These are phyloP conservation scores for Blastobotrys buckinghamii DNA, from an alignment of 1,139 yeast genomes.

Conservation along the genomic window DNA sequence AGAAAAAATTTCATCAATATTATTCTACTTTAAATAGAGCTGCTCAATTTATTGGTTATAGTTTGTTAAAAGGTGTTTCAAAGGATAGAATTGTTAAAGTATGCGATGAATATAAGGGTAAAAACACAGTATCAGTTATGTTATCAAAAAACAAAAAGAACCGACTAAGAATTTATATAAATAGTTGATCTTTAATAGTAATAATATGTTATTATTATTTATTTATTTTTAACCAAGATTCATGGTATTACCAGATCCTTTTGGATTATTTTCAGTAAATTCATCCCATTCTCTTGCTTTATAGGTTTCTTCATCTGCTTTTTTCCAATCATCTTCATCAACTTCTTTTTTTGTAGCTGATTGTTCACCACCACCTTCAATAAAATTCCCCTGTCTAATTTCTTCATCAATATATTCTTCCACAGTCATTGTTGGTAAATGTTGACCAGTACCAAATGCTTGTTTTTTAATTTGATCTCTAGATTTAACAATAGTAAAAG, in stretches of 20 bases:
- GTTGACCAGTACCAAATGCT: conserved; percentile 91
- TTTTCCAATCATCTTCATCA: conserved; percentile 50
- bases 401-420: conserved; percentile 90
- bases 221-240: conserved; percentile 54
- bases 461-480: conserved; percentile 53
- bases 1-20: no score
- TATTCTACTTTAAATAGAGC: background rate
- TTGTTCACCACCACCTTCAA: conserved; percentile 43
- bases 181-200: no score
- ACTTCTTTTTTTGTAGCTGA: conserved; percentile 35
- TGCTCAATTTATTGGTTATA: background rate
- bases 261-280: conserved; percentile 79
- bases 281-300: conserved; percentile 86
- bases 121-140: background rate
- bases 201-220: background rate
- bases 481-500: conserved; percentile 67
- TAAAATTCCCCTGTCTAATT: conserved; percentile 70
- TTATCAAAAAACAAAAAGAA: background rate
- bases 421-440: conserved; percentile 88
- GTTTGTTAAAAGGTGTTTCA: background rate
- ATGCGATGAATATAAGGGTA: background rate
- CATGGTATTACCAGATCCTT: conserved; percentile 74
- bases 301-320: conserved; percentile 50
- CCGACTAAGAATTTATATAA: no score
- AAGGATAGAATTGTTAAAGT: background rate